A percentile compares a stretch with the other conserved stretches of the same genome.
Conservation (phyloP, 345 rosid species). For the Brassica cretica region DNA sequence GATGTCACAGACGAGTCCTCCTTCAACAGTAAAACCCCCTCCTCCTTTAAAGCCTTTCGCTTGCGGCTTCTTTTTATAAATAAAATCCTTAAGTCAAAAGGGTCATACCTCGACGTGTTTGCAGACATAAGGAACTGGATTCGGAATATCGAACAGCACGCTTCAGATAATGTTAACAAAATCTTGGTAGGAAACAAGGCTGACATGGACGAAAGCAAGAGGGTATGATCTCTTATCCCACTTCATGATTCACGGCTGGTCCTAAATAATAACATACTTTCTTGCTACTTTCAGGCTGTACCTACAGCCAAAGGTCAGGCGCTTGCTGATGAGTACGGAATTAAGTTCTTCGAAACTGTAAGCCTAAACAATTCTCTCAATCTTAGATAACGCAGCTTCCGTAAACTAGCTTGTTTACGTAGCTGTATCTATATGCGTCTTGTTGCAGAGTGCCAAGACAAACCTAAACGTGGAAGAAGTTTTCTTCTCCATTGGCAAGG, state of each 20-base stretch:
- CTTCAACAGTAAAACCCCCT: conserved; percentile 60
- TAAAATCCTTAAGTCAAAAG: neutral
- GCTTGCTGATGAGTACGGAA: conserved; percentile 97
- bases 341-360: conserved; percentile 95
- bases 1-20: conserved; percentile 92
- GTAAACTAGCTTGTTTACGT: neutral
- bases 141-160: conserved; percentile 98
- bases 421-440: neutral
- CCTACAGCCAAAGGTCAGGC: conserved; percentile 97
- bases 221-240: conserved; percentile 50
- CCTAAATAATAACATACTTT: neutral
- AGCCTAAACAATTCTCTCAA: conserved; percentile 31
- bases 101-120: neutral
- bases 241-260: neutral
- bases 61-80: neutral
- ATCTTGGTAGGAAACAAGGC: conserved; percentile 98
- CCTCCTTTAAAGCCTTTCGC: conserved; percentile 7
- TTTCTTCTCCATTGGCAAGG: conserved; percentile 91
- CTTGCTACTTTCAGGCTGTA: conserved; percentile 60
- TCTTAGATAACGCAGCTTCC: neutral
- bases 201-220: conserved; percentile 98
- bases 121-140: conserved; percentile 99
- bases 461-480: conserved; percentile 93
- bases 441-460: conserved; percentile 91
- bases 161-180: conserved; percentile 98